Conservation (phyloP, 352 stramenopile species). For the Stramenopiles sp. region DNA sequence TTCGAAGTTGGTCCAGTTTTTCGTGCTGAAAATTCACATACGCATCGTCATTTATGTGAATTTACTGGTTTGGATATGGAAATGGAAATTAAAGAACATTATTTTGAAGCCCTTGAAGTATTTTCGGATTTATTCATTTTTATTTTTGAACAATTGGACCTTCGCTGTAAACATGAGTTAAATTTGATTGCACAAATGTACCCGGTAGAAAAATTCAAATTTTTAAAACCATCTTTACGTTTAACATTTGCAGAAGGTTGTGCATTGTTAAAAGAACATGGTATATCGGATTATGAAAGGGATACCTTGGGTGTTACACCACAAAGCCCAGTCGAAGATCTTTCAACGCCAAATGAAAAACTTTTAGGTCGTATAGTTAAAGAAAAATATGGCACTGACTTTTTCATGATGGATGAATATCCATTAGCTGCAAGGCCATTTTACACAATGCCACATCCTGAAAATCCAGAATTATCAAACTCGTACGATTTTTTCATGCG, state of each 20-base stretch:
- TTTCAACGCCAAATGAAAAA: constrained; percentile 92
- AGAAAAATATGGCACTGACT: constrained; percentile 97
- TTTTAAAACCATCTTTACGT: constrained; percentile 71
- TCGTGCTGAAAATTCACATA: constrained; percentile 97
- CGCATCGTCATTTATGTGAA: constrained; percentile 95
- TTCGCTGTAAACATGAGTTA: constrained; percentile 75
- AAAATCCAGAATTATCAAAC: constrained; percentile 73
- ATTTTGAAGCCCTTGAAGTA: constrained; percentile 87
- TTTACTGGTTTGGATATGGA: constrained; percentile 98
- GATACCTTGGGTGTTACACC: constrained; percentile 36
- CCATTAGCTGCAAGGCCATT: constrained; percentile 91
- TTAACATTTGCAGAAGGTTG: constrained; percentile 80
- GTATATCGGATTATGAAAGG: constrained; percentile 32
- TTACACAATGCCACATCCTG: constrained; percentile 97
- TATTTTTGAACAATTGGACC: constrained; percentile 94
- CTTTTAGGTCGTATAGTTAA: constrained; percentile 72
- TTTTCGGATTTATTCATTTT: constrained; percentile 96
- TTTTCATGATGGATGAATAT: constrained; percentile 99
- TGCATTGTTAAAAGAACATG: constrained; percentile 61
- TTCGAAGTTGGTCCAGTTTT: constrained; percentile 98
- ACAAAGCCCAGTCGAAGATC: constrained; percentile 27
- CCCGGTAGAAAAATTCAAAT: constrained; percentile 89
- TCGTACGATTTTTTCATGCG: constrained; percentile 99
- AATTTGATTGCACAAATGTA: constrained; percentile 83
- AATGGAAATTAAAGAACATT: constrained; percentile 99